Evolutionary conservation across 2,329 filamentous ascomycete species (phyloP).

Genomic region (Parasarocladium wereldwijsianum): DNA sequence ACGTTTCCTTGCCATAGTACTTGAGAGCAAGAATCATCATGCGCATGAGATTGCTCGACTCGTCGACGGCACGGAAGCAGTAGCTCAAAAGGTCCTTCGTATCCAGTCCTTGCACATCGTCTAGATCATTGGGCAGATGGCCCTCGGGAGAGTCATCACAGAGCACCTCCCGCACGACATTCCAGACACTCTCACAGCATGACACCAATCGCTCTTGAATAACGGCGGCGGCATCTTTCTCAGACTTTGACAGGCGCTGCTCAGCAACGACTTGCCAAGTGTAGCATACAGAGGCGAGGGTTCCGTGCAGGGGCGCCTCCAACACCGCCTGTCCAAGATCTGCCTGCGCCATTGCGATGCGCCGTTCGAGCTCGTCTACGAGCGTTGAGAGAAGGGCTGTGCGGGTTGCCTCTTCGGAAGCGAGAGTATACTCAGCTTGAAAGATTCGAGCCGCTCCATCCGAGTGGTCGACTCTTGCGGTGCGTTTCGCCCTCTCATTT

Average conservation of each 20-base stretch:
- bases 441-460: conserved; percentile 75
- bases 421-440: conserved; percentile 51
- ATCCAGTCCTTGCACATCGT: conserved; percentile 54
- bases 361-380: conserved; percentile 46
- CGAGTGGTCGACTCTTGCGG: conserved; percentile 78
- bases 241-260: conserved; percentile 20
- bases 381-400: conserved; percentile 41
- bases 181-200: conserved; percentile 60
- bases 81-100: conserved; percentile 89
- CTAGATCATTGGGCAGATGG: conserved; percentile 62
- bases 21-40: conserved; percentile 41
- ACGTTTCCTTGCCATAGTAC: conserved; percentile 25
- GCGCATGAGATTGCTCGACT: conserved; percentile 68
- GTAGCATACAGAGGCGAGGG: conserved; percentile 50
- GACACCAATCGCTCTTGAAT: conserved; percentile 42
- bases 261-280: conserved; percentile 36
- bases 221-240: conserved; percentile 19
- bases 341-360: conserved; percentile 44
- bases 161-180: conserved; percentile 57
- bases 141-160: conserved; percentile 95
- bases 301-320: conserved; percentile 52
- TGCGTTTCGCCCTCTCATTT: conserved; percentile 46
- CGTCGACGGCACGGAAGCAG: conserved; percentile 88
- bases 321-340: conserved; percentile 54
- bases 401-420: conserved; percentile 24